Evolutionary conservation across 2,329 filamentous ascomycete species (phyloP).

Genomic region (Whalleya microplaca): DNA sequence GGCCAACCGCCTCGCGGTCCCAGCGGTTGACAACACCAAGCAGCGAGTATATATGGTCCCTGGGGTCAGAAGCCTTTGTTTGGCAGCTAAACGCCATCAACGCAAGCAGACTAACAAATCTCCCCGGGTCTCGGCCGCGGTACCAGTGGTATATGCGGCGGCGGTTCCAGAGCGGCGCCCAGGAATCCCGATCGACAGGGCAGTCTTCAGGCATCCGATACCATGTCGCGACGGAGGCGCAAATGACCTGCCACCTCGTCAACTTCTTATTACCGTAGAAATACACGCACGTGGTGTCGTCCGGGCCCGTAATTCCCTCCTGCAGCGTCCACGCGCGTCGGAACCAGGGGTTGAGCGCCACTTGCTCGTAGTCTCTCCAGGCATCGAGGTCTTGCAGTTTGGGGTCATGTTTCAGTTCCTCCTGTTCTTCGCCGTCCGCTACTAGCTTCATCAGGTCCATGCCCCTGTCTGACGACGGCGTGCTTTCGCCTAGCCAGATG

Average conservation of each 20-base stretch:
- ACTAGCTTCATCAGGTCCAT: background rate
- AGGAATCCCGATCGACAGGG: background rate
- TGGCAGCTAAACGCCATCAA: background rate
- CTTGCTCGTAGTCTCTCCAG: background rate
- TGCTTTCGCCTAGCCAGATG: background rate
- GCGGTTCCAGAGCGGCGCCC: background rate
- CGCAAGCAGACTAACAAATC: background rate
- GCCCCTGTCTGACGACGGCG: background rate
- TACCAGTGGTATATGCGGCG: background rate
- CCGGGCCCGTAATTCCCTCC: background rate
- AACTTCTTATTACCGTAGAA: background rate
- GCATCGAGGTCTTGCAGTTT: background rate
- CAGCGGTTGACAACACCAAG: background rate
- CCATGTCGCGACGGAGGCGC: background rate
- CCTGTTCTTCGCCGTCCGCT: background rate
- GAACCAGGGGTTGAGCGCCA: background rate
- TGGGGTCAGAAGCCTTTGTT: background rate
- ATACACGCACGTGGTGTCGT: background rate
- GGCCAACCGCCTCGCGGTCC: background rate
- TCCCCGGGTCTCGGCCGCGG: background rate
- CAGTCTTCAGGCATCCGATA: background rate
- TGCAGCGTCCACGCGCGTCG: background rate
- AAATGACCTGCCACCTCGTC: background rate
- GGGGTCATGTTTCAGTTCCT: background rate
- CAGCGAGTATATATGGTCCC: background rate